Conservation (phyloP, 1,139 yeast genomes). For the Arxiozyma slooffiae region DNA sequence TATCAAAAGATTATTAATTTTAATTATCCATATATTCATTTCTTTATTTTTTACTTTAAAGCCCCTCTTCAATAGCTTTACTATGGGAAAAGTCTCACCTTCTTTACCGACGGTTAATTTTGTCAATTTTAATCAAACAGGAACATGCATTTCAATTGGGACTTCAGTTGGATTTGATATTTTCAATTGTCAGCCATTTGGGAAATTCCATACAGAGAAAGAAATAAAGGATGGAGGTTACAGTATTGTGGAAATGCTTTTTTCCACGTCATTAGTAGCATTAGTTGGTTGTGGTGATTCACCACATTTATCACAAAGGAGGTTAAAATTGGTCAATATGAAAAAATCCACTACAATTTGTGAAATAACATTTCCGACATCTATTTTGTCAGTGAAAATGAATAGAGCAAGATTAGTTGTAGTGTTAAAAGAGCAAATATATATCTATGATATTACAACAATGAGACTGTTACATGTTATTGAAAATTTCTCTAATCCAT, state of each 20-base stretch:
- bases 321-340: constrained; percentile 73
- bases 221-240: constrained; percentile 38
- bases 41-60: background rate
- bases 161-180: constrained; percentile 69
- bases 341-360: constrained; percentile 62
- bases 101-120: constrained; percentile 15
- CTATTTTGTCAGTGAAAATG: constrained; percentile 68
- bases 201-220: constrained; percentile 56
- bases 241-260: constrained; percentile 82
- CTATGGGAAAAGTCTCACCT: constrained; percentile 37
- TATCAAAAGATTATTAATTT: background rate
- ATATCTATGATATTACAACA: constrained; percentile 76
- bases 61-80: background rate
- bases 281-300: constrained; percentile 83
- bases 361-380: constrained; percentile 80
- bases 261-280: constrained; percentile 78
- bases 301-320: constrained; percentile 67
- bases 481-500: constrained; percentile 55
- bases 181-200: constrained; percentile 85
- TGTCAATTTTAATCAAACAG: constrained; percentile 81
- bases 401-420: constrained; percentile 69
- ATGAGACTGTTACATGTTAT: constrained; percentile 85
- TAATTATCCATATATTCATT: too few relatives aligned
- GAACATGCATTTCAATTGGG: constrained; percentile 78
- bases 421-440: constrained; percentile 73